These are phyloP conservation scores for Trichoderma sp. DNA, from an alignment of 2,329 filamentous ascomycete species.

Conservation along the genomic window DNA sequence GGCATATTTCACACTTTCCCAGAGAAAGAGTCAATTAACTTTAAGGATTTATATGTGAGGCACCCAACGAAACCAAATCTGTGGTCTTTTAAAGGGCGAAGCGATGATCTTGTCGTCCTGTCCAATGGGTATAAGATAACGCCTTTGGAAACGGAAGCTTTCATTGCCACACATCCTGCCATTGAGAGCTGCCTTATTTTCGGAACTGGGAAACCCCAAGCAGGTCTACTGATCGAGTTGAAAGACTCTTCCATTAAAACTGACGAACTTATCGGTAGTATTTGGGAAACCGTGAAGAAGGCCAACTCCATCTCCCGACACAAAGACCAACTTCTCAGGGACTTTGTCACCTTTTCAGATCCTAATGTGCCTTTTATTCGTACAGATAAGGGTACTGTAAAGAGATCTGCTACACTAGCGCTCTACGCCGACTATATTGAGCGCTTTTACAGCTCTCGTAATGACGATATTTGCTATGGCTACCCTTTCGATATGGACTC, in stretches of 20 bases:
- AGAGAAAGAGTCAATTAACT: conserved; percentile 28
- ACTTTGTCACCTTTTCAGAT: conserved; percentile 42
- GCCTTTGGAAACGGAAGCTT: conserved; percentile 31
- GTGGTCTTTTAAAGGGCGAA: conserved; percentile 33
- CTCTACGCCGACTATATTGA: conserved; percentile 48
- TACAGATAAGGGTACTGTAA: conserved; percentile 47
- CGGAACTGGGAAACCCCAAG: conserved; percentile 30
- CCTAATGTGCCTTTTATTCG: conserved; percentile 43
- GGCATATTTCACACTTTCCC: conserved; percentile 37
- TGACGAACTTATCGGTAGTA: conserved; percentile 37
- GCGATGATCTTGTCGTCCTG: conserved; percentile 32
- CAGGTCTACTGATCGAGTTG: conserved; percentile 30
- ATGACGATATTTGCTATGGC: neutral
- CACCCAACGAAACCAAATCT: conserved; percentile 31
- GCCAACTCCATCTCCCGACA: conserved; percentile 42
- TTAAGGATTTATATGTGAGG: conserved; percentile 32
- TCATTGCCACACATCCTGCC: conserved; percentile 28
- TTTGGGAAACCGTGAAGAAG: conserved; percentile 45
- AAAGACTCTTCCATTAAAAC: conserved; percentile 25
- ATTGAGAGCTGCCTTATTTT: conserved; percentile 30
- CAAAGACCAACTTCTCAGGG: conserved; percentile 42
- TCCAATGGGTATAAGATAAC: conserved; percentile 36
- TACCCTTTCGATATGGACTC: neutral
- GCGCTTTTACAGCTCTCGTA: conserved; percentile 37
- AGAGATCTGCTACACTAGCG: conserved; percentile 39